Percentiles rank a stretch among this genome's conserved stretches.
These are phyloP conservation scores for Penicillium sp. DNA, from an alignment of 2,329 filamentous ascomycete species.

Conservation along the genomic window DNA sequence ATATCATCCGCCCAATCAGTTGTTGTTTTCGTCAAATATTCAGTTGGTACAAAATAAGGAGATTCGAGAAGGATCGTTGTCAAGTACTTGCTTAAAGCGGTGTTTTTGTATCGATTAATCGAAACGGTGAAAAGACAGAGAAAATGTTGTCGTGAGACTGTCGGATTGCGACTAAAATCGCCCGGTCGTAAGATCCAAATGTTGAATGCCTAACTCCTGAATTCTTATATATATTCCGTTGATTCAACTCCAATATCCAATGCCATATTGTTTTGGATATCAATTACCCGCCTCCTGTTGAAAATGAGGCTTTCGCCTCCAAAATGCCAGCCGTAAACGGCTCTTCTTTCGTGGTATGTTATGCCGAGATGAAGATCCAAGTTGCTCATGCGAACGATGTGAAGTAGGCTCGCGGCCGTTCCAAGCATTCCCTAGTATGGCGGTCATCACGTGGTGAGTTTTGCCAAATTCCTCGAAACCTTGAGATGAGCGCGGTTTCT, in stretches of 20 bases:
- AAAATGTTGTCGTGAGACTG: neutral
- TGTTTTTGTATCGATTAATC: neutral
- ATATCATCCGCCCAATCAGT: constrained; percentile 8
- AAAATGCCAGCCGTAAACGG: constrained; percentile 39
- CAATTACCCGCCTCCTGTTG: constrained; percentile 18
- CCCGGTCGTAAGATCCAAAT: neutral
- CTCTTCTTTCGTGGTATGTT: constrained; percentile 33
- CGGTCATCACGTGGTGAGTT: constrained; percentile 19
- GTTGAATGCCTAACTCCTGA: neutral
- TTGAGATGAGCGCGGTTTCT: constrained; percentile 22
- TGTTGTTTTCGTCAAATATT: neutral
- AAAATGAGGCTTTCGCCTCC: constrained; percentile 33
- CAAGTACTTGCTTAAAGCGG: no score
- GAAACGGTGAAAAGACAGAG: neutral
- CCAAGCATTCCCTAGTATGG: constrained; percentile 20
- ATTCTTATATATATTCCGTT: no score
- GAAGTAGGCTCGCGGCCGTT: constrained; percentile 22
- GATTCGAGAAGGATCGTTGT: neutral
- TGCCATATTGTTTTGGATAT: neutral
- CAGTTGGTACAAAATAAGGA: constrained; percentile 6
- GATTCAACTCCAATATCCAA: no score
- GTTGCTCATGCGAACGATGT: constrained; percentile 12
- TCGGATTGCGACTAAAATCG: neutral
- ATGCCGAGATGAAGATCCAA: neutral
- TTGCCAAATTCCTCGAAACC: constrained; percentile 19